phyloP scores from a whole-genome alignment of 2,329 filamentous ascomycete species.

The Neoscytalidium dimidiatum region DNA sequence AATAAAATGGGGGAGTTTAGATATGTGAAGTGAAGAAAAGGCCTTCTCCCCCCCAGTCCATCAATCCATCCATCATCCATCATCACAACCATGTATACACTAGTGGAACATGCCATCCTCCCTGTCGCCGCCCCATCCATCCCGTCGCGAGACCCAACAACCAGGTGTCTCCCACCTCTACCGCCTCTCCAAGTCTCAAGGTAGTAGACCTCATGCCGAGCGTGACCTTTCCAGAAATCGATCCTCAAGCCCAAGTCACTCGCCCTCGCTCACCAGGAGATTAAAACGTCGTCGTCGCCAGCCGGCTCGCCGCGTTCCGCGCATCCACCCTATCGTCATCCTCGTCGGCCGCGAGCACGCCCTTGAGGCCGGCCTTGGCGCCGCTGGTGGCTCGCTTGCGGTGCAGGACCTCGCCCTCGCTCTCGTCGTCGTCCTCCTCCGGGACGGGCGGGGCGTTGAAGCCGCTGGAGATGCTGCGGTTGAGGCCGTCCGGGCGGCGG shows the following conservation, averaged over 20 bases:
- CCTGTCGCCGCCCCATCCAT: not conserved
- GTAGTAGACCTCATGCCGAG: too few species aligned
- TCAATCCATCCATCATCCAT: not conserved
- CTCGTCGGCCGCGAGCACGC: conserved; percentile 69
- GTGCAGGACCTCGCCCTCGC: conserved; percentile 43
- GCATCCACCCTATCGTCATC: conserved; percentile 95
- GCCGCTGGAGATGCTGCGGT: conserved; percentile 69
- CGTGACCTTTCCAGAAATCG: not conserved
- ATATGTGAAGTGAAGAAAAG: not conserved
- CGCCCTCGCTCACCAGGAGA: not conserved
- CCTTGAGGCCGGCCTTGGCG: conserved; percentile 31
- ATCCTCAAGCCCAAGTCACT: not conserved
- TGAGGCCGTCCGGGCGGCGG: conserved; percentile 72
- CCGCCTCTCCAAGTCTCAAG: not conserved
- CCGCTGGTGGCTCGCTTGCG: conserved; percentile 52
- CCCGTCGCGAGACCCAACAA: not conserved
- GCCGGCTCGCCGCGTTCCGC: conserved; percentile 87
- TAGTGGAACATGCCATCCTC: not conserved
- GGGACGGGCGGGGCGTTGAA: conserved; percentile 58
- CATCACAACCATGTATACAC: not conserved
- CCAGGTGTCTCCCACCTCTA: not conserved
- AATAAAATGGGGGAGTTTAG: not conserved
- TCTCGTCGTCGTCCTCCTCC: conserved; percentile 58
- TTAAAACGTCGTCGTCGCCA: conserved; percentile 93
- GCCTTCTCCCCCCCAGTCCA: not conserved